Conservation (phyloP, 164 flowering plant genomes). For the Cinnamomum micranthum region DNA sequence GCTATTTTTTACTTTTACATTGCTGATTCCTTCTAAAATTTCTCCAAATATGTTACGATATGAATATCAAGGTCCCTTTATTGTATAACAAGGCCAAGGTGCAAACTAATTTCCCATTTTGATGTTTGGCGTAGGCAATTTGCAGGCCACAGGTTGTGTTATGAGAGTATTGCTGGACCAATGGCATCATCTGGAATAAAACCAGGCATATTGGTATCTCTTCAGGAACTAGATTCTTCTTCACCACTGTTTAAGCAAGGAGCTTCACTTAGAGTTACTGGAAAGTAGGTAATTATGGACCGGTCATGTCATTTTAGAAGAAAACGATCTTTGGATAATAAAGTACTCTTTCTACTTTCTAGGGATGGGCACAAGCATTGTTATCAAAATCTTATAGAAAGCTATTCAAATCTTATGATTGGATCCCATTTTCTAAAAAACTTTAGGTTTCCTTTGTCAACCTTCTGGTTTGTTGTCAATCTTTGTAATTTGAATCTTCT, state of each 20-base stretch:
- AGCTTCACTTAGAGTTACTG: slow-evolving; percentile 73
- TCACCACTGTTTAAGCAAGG: slow-evolving; percentile 63
- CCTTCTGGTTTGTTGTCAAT: background rate
- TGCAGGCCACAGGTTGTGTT: background rate
- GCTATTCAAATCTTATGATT: background rate
- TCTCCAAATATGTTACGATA: background rate
- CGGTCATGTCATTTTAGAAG: background rate
- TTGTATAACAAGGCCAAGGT: background rate
- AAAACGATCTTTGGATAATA: too few relatives aligned
- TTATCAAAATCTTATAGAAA: too few relatives aligned
- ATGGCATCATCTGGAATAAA: slow-evolving; percentile 47
- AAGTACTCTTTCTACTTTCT: too few relatives aligned
- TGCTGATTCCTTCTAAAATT: background rate
- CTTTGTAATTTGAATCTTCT: background rate
- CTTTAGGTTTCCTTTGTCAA: background rate
- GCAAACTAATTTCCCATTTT: background rate
- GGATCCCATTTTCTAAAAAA: background rate
- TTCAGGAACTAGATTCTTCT: slow-evolving; percentile 50
- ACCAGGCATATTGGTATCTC: slow-evolving; percentile 50
- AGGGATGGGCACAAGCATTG: too few relatives aligned
- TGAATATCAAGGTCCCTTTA: background rate
- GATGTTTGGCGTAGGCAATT: background rate
- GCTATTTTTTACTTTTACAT: background rate
- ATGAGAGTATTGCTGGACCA: slow-evolving; percentile 5
- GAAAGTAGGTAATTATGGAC: slow-evolving; percentile 41